These are phyloP conservation scores for Paxillus involutus DNA, from an alignment of 768 basidiomycete species.

Conservation along the genomic window DNA sequence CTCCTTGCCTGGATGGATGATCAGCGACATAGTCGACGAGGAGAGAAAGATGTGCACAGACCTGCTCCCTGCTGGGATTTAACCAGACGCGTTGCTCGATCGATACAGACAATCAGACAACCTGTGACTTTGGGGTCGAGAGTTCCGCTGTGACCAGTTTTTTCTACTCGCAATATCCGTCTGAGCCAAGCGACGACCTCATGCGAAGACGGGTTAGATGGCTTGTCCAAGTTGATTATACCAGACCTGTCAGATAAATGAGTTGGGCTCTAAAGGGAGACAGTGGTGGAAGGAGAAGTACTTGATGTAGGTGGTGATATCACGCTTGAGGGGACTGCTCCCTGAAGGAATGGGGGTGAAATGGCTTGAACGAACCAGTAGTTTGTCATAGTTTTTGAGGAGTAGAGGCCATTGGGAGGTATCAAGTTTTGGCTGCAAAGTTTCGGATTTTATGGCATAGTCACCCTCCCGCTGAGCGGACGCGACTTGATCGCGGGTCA, in stretches of 20 bases:
- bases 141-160: slow-evolving; percentile 98
- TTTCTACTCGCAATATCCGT: slow-evolving; percentile 94
- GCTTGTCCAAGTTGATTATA: slow-evolving; percentile 99
- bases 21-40: slow-evolving; percentile 1
- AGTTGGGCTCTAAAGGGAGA: slow-evolving; percentile 1
- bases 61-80: slow-evolving; percentile 99
- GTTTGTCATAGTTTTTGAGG: slow-evolving; percentile 98
- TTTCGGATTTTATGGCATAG: slow-evolving; percentile 81
- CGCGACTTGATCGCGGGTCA: slow-evolving; percentile 68
- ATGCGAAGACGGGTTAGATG: slow-evolving; percentile 98
- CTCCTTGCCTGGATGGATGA: slow-evolving; percentile 72
- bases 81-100: slow-evolving; percentile 95
- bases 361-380: slow-evolving; percentile 91
- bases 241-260: slow-evolving; percentile 67
- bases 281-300: slow-evolving; percentile 28
- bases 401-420: slow-evolving; percentile 98
- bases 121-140: slow-evolving; percentile 99
- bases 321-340: slow-evolving; percentile 92
- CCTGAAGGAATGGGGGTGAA: slow-evolving; percentile 97
- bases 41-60: slow-evolving; percentile 32
- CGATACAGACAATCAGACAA: slow-evolving; percentile 98
- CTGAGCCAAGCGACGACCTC: slow-evolving; percentile 99
- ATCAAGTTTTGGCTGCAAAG: slow-evolving; percentile 72
- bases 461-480: slow-evolving; percentile 74
- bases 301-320: slow-evolving; percentile 91